Base-by-base conservation (phyloP, 2,329 filamentous ascomycete species). In the Pseudonectria buxi region DNA sequence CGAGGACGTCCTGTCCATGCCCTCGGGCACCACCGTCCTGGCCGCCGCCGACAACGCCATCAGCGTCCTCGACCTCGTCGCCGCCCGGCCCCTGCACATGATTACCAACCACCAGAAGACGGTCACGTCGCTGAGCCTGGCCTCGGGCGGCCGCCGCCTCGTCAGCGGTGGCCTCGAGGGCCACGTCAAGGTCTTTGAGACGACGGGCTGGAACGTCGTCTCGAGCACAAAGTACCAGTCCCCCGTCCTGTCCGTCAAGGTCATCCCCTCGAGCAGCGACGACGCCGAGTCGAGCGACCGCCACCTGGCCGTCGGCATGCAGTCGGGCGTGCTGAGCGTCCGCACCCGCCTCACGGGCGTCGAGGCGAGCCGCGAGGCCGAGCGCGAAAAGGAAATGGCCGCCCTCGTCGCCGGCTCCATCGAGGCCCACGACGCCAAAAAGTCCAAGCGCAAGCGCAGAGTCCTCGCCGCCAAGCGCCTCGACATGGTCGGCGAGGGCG, bases 91-190 rank as follows among this genome's bases (percentile, higher is more conserved):
- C 4, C 69, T 95, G 39, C 83, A 88, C 50, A 71, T 94, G 55
- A 81, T 98, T 44, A 82, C 81, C 50, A 96, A 94, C 58, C 92
- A 98, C 63, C 92, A 98, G 58, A 98, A 96, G 76, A 95, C 92
- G 1, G 89, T 98, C 41, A 96, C 92, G 0, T 81, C 84, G 7
- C 72, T 98, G 36, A 81, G 83, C 33, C 68, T 94, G 24, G 89
- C 88, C 7, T 89, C 86, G 29, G 78, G 84, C 48, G 86, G 85
- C 30, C 78, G 78, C 33, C 78, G 92, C 33, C 72, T 98, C 37
- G 76, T 98, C 35, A 89, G 83, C 46, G 92, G 88, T 61, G 88
- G 83, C 14, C 72, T 98, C 30, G 92, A 98, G 59, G 94, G 92
- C 9, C 92, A 96, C 62, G 81, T 96, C 65, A 98, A 98, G 65